Conservation (phyloP, 176 grass and related monocot species). For the Coix lacrymajobi region DNA sequence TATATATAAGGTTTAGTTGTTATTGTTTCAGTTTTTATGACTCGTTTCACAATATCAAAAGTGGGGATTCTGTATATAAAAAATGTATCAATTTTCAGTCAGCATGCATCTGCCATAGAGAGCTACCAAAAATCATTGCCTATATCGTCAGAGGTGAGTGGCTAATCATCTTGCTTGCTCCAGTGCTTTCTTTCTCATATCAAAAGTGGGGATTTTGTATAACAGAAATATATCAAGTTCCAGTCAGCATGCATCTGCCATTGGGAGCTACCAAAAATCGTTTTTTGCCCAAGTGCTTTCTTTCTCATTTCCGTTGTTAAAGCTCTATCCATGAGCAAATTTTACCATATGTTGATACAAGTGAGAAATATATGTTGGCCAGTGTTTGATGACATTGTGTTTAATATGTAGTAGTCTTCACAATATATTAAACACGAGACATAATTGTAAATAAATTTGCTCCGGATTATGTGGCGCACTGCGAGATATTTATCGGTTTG, state of each 20-base stretch:
- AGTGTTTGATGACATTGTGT: background rate
- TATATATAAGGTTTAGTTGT: too few relatives aligned
- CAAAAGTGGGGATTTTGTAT: conserved; percentile 38
- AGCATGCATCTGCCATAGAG: too few relatives aligned
- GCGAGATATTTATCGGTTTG: background rate
- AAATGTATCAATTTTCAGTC: too few relatives aligned
- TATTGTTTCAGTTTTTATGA: too few relatives aligned
- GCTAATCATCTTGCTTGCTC: too few relatives aligned
- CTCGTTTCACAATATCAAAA: too few relatives aligned
- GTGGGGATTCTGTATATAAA: too few relatives aligned
- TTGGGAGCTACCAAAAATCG: conserved; percentile 88
- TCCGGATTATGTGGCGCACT: background rate
- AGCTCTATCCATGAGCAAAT: background rate
- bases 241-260: conserved; percentile 48
- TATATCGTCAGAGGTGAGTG: too few relatives aligned
- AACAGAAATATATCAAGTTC: conserved; percentile 65
- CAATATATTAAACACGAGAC: background rate
- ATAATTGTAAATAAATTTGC: background rate
- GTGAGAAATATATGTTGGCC: background rate
- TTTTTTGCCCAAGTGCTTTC: conserved; percentile 53
- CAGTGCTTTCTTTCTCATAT: too few relatives aligned
- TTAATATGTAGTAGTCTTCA: background rate
- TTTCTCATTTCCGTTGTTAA: conserved; percentile 1
- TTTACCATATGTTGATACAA: background rate
- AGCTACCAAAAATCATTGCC: too few relatives aligned